Conservation (phyloP, 2,329 filamentous ascomycete species). For the Pezicula carpinea region DNA sequence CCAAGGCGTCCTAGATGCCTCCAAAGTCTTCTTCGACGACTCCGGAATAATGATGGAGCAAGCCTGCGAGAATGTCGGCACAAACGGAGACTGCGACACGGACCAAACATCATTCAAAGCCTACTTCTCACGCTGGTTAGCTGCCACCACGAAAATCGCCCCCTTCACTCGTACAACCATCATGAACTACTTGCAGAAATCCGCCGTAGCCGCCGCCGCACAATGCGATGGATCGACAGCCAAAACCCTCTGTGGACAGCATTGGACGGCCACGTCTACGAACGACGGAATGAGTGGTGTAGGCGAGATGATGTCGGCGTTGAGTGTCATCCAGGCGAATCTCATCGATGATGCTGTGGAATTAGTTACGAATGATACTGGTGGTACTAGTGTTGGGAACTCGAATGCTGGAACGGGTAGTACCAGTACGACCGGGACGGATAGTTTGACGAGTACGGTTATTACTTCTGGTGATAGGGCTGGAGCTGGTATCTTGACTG, state of each 20-base stretch:
- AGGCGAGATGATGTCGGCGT: slow-evolving; percentile 50
- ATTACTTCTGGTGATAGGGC: slow-evolving; percentile 31
- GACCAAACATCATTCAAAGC: slow-evolving; percentile 74
- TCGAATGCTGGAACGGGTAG: slow-evolving; percentile 15
- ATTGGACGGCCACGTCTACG: slow-evolving; percentile 40
- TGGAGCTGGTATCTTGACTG: slow-evolving; percentile 36
- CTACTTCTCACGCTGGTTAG: slow-evolving; percentile 62
- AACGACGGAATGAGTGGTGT: slow-evolving; percentile 46
- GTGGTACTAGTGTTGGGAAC: slow-evolving; percentile 48
- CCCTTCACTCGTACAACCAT: slow-evolving; percentile 53
- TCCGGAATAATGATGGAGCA: slow-evolving; percentile 59
- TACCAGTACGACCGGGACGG: slow-evolving; percentile 16
- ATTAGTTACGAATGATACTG: slow-evolving; percentile 41
- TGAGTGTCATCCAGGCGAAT: slow-evolving; percentile 44
- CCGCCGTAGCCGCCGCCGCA: slow-evolving; percentile 53
- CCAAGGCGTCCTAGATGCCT: slow-evolving; percentile 48
- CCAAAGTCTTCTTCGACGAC: slow-evolving; percentile 48
- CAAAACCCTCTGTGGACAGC: slow-evolving; percentile 61
- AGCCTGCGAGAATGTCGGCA: slow-evolving; percentile 55
- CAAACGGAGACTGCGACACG: slow-evolving; percentile 48
- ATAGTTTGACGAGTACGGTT: slow-evolving; percentile 17
- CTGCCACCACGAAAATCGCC: slow-evolving; percentile 55
- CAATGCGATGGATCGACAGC: slow-evolving; percentile 56
- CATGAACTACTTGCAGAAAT: slow-evolving; percentile 51
- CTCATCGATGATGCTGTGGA: slow-evolving; percentile 27